A percentile compares a stretch with the other conserved stretches of the same genome.
Conservation (phyloP, 192 early-diverging fungal species). For the Cetraspora pellucida region DNA sequence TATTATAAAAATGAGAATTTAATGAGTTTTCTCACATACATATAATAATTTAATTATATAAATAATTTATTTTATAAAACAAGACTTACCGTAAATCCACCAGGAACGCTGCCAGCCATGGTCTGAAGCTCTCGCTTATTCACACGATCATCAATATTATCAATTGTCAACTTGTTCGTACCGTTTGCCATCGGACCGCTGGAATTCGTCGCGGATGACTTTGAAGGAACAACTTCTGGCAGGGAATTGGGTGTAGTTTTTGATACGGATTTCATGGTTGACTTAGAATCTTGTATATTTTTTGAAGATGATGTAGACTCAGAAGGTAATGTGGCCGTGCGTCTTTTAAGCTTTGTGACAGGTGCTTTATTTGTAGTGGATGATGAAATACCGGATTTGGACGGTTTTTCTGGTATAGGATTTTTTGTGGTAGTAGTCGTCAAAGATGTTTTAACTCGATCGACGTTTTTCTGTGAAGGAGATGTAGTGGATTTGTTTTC, state of each 20-base stretch:
- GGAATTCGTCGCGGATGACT: neutral
- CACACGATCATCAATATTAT: neutral
- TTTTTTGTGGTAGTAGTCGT: neutral
- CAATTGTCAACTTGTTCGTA: neutral
- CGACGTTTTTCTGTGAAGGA: conserved; percentile 4
- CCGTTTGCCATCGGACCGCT: neutral
- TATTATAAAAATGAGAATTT: neutral
- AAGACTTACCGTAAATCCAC: neutral
- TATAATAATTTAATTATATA: too few species aligned
- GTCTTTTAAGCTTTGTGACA: neutral
- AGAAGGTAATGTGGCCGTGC: neutral
- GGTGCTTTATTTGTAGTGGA: neutral
- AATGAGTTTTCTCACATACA: neutral
- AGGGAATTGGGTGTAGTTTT: neutral
- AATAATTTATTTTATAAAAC: too few species aligned
- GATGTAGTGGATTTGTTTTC: neutral
- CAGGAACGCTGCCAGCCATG: neutral
- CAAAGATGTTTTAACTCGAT: neutral
- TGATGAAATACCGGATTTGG: neutral
- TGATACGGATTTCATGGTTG: neutral
- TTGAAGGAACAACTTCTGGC: neutral
- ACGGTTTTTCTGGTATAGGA: neutral
- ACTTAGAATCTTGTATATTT: neutral
- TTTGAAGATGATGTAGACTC: neutral
- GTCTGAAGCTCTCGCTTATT: neutral